Conservation (phyloP, 176 grass and related monocot genomes). For the Lolium multiflorum region DNA sequence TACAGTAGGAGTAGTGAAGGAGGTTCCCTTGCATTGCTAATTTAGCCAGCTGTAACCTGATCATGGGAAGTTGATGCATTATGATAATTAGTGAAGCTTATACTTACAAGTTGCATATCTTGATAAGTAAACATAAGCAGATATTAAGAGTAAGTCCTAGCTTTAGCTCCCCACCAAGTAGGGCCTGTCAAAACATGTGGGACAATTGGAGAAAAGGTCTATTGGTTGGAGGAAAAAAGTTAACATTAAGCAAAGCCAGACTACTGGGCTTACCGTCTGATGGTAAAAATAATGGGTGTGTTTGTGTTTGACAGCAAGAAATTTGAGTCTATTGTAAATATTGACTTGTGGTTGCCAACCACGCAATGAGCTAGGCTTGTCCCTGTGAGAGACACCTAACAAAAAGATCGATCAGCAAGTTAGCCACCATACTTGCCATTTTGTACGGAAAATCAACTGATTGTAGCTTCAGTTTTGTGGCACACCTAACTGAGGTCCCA, state of each 20-base stretch:
- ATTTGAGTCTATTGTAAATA: constrained; percentile 25
- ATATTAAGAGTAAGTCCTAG: constrained; percentile 7
- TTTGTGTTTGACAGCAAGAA: constrained; percentile 14
- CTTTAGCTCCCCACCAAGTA: neutral
- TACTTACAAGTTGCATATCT: no score
- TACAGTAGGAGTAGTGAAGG: neutral
- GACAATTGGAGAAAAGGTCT: neutral
- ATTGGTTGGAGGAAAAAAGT: neutral
- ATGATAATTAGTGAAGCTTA: neutral
- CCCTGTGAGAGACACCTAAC: constrained; percentile 31
- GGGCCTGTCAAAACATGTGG: constrained; percentile 21
- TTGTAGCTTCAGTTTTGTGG: constrained; percentile 48
- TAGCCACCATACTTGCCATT: constrained; percentile 32
- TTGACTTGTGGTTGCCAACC: constrained; percentile 33
- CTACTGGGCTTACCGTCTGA: no score
- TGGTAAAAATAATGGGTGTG: neutral
- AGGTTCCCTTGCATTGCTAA: constrained; percentile 10
- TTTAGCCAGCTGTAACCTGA: neutral
- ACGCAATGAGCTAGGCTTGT: constrained; percentile 1
- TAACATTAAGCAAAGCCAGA: neutral
- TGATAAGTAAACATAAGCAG: neutral
- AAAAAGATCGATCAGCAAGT: constrained; percentile 41
- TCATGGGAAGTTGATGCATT: neutral
- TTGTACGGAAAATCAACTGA: constrained; percentile 38
- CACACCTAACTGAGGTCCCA: constrained; percentile 39